A percentile compares a stretch with the other conserved stretches of the same genome.
Evolutionary conservation across 169 alveolate genomes (phyloP).

Genomic region (Plasmodium sp.): DNA sequence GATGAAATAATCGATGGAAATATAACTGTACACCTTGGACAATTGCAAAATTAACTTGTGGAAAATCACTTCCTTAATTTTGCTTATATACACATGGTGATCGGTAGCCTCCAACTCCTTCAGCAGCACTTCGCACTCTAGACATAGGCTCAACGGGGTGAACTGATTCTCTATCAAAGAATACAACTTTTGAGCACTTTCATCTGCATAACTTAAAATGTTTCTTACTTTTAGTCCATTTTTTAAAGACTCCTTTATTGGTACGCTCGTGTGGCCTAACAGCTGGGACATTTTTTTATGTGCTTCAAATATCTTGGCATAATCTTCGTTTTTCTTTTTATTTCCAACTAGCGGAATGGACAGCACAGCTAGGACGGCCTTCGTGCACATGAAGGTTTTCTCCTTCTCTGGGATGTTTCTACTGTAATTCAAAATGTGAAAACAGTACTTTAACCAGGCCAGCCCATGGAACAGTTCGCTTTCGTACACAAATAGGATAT

Average conservation of each 20-base stretch:
- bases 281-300: slow-evolving; percentile 88
- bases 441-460: slow-evolving; percentile 88
- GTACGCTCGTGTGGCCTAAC: slow-evolving; percentile 88
- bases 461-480: slow-evolving; percentile 95
- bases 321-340: slow-evolving; percentile 74
- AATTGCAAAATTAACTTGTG: slow-evolving; percentile 87
- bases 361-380: slow-evolving; percentile 90
- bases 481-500: slow-evolving; percentile 93
- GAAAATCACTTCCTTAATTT: slow-evolving; percentile 88
- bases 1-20: slow-evolving; percentile 88
- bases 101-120: slow-evolving; percentile 73
- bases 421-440: slow-evolving; percentile 89
- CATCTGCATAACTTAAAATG: slow-evolving; percentile 83
- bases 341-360: slow-evolving; percentile 82
- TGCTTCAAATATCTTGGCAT: slow-evolving; percentile 82
- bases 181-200: slow-evolving; percentile 83
- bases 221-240: slow-evolving; percentile 84
- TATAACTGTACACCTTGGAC: slow-evolving; percentile 88
- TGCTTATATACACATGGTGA: slow-evolving; percentile 78
- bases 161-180: slow-evolving; percentile 84
- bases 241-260: slow-evolving; percentile 89
- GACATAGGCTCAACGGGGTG: slow-evolving; percentile 84
- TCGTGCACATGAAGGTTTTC: slow-evolving; percentile 83
- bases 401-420: slow-evolving; percentile 86
- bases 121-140: slow-evolving; percentile 77